Evolutionary conservation across 108 stramenopile genomes (phyloP), one percentile per base, ranked within the genome.

Genomic region (Tribonema minus): DNA sequence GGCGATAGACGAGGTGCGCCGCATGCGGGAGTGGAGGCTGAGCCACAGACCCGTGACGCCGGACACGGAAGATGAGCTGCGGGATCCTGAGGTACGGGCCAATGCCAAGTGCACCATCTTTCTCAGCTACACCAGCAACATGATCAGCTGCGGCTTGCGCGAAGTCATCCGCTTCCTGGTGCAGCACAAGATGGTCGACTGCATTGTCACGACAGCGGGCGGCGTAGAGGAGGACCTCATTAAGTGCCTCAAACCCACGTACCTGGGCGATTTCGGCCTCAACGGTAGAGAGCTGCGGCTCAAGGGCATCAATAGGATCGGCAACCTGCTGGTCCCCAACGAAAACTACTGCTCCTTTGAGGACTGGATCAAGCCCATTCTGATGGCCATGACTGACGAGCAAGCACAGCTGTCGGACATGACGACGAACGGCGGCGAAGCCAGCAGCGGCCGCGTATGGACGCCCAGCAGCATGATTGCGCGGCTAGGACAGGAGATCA

Each of bases 221-320:
- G 98, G 97, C 0, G 90, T 99, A 75, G 98, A 99, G 87, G 98
- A 99, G 79, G 98, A 99, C 84, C 84, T 99, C 37, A 94, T 99
- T 64, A 99, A 99, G 86, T 99, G 98, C 86, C 89, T 99, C 58
- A 90, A 92, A 61, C 95, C 93, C 7, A 97, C 96, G 0, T 97
- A 89, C 82, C 86, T 99, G 86, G 98, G 98, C 7, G 95, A 94
- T 84, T 98, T 97, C 76, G 86, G 88, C 67, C 82, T 95, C 62
- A 93, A 93, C 76, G 76, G 76, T 1, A 68, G n/a, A 32, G 76
- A 77, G 23, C 69, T 80, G 36, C 59, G 81, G 29, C 58, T 73
- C 5, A 72, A 72, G 29, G 98, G 98, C 32, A 92, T 96, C 60
- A 99, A 99, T 74, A 90, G 98, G 66, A 95, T 97, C 63, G 98